A percentile compares a stretch with the other conserved stretches of the same genome.
These are phyloP conservation scores for Porcisia hertigi DNA, from an alignment of 208 protist genomes.

Conservation along the genomic window DNA sequence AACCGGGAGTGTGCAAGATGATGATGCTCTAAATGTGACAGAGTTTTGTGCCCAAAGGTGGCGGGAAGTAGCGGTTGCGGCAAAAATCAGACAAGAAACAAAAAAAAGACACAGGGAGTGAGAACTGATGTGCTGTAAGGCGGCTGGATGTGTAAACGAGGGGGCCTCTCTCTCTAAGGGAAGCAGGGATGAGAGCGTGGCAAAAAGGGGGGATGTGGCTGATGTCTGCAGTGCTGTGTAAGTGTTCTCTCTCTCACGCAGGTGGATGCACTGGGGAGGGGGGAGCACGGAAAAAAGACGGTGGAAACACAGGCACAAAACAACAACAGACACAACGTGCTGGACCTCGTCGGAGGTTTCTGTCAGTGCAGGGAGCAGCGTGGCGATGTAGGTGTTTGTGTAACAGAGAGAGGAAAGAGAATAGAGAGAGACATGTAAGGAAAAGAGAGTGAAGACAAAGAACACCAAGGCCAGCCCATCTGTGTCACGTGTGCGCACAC, in stretches of 20 bases:
- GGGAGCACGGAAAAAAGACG: background rate
- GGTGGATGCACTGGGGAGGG: background rate
- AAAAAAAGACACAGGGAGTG: background rate
- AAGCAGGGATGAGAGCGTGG: background rate
- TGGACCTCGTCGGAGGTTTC: background rate
- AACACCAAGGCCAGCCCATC: background rate
- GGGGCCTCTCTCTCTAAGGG: background rate
- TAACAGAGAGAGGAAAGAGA: no score
- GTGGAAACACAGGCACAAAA: background rate
- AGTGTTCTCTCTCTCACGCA: background rate
- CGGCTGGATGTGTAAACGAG: background rate
- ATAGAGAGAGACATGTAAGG: no score
- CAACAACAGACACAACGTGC: background rate
- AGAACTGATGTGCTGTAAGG: background rate
- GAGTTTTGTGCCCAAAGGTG: no score
- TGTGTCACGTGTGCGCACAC: background rate
- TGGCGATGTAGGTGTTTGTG: background rate
- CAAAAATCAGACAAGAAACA: background rate
- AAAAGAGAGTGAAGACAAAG: background rate
- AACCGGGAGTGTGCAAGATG: background rate
- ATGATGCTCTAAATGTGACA: background rate
- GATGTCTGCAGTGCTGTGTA: background rate
- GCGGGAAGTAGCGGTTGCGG: background rate
- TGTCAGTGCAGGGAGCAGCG: background rate
- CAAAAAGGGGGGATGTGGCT: background rate